A percentile compares a stretch with the other conserved stretches of the same genome.
Conservation (phyloP, 208 protist genomes). For the Leishmania gerbilli region DNA sequence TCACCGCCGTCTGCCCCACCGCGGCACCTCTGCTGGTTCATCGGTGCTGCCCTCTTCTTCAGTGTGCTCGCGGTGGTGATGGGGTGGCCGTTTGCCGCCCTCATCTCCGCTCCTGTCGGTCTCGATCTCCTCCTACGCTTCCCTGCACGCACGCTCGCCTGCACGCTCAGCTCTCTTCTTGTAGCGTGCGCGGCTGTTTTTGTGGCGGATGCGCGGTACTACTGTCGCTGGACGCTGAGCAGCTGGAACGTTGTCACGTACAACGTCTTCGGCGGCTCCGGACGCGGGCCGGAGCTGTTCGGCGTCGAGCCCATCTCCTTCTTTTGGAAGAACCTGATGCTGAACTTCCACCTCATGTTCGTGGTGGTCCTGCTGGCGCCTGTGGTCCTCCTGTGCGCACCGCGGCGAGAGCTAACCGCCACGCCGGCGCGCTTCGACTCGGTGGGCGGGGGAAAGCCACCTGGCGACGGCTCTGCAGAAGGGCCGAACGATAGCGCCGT, state of each 20-base stretch:
- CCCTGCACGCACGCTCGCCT: slow-evolving; percentile 30
- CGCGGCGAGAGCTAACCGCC: not conserved
- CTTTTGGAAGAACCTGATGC: slow-evolving; percentile 92
- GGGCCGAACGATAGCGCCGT: not conserved
- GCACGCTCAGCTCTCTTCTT: slow-evolving; percentile 23
- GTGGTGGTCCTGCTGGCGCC: slow-evolving; percentile 54
- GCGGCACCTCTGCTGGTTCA: slow-evolving; percentile 2
- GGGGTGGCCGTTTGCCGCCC: slow-evolving; percentile 92
- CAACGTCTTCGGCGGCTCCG: slow-evolving; percentile 54
- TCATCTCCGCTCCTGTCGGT: slow-evolving; percentile 80
- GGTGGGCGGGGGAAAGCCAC: not conserved
- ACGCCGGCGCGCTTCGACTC: not conserved
- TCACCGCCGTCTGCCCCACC: not conserved
- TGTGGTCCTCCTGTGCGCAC: slow-evolving; percentile 33
- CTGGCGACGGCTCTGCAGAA: not conserved
- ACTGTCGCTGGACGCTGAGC: slow-evolving; percentile 42
- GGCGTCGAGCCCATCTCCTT: slow-evolving; percentile 93
- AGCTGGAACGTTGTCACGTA: slow-evolving; percentile 74
- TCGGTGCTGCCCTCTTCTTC: slow-evolving; percentile 42
- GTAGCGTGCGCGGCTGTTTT: slow-evolving; percentile 26
- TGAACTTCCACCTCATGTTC: slow-evolving; percentile 95
- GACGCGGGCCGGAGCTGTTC: slow-evolving; percentile 86
- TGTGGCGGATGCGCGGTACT: slow-evolving; percentile 50
- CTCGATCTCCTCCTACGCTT: slow-evolving; percentile 70
- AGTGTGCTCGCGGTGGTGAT: slow-evolving; percentile 56